These are phyloP conservation scores for Phlegmacium glaucopus DNA, from an alignment of 768 basidiomycete genomes.

Conservation along the genomic window DNA sequence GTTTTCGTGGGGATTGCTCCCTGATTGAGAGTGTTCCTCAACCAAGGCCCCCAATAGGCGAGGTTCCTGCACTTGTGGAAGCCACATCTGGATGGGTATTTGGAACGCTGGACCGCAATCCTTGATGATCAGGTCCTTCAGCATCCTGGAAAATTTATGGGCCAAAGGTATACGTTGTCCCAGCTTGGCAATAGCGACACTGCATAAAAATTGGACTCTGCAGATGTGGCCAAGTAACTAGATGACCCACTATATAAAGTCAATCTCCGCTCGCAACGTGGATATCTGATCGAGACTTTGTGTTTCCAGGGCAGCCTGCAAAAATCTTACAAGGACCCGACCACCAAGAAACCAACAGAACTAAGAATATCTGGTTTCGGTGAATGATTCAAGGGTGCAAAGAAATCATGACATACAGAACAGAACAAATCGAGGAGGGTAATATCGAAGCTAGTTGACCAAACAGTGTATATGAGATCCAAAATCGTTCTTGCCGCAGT, in stretches of 20 bases:
- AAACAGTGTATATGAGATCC: conserved; percentile 62
- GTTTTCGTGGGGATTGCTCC: conserved; percentile 27
- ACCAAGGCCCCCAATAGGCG: conserved; percentile 28
- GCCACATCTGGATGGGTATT: conserved; percentile 26
- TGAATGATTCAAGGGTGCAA: background rate
- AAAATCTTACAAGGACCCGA: conserved; percentile 61
- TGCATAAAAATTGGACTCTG: conserved; percentile 20
- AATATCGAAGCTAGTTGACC: conserved; percentile 71
- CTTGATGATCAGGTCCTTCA: conserved; percentile 44
- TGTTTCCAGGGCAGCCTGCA: conserved; percentile 58
- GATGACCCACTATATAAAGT: conserved; percentile 61
- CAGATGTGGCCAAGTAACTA: background rate
- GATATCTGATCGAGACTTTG: conserved; percentile 54
- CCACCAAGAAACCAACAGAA: conserved; percentile 72
- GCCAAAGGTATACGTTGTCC: conserved; percentile 69
- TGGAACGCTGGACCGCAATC: conserved; percentile 32
- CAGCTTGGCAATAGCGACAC: conserved; percentile 56
- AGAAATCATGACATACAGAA: conserved; percentile 41
- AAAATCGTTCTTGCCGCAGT: conserved; percentile 63
- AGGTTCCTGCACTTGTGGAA: conserved; percentile 32
- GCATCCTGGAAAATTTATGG: conserved; percentile 54
- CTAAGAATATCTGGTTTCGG: conserved; percentile 24
- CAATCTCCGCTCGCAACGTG: conserved; percentile 59
- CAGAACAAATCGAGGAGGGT: conserved; percentile 69
- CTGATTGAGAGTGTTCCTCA: conserved; percentile 23